Base-by-base conservation (phyloP, 768 basidiomycete species). In the Suillus placidus region DNA sequence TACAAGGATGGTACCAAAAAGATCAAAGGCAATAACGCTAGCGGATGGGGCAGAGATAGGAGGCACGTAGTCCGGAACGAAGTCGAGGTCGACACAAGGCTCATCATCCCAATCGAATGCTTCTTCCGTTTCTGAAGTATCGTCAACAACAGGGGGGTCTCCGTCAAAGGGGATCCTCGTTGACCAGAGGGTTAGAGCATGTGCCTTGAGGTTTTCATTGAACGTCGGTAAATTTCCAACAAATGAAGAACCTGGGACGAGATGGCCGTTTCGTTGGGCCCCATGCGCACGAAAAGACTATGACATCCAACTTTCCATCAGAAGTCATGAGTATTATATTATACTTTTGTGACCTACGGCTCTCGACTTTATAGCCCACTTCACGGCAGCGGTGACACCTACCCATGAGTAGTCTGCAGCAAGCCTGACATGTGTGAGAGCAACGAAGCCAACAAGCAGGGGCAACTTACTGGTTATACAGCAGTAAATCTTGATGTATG, bases 391-490 rank as follows among this genome's bases (percentile, higher is more conserved):
- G 4, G 62, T 63, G 18, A 63, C 37, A 16, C 62, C 62, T 32
- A 35, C 16, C 61, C 61, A 61, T 45, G 61, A 61, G 20, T 61
- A 61, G 26, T 61, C 61, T 35, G n/a, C 52, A 34, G 30, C 23
- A 32, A 63, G n/a, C 6, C 62, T 63, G 32, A 16, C 14, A n/a
- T 3, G 34, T 16, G 0, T 18, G 32, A 18, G 37, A 12, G 45
- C 16, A 26, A 30, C 5, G 49, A 51, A 26, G 3, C 6, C 13
- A 6, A 16, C 49, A 26, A 14, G 6, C 13, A 26, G n/a, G 6
- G 13, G 16, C 30, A 7, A 30, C 62, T 38, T 63, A 63, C 62
- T 56, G 62, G 14, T 63, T 63, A 38, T 63, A 63, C 18, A 55
- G 35, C 6, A 63, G 32, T 5, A 63, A 26, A 34, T 63, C 35